Base-by-base conservation (phyloP, 345 rosid genomes). In the Hypericum perforatum region DNA sequence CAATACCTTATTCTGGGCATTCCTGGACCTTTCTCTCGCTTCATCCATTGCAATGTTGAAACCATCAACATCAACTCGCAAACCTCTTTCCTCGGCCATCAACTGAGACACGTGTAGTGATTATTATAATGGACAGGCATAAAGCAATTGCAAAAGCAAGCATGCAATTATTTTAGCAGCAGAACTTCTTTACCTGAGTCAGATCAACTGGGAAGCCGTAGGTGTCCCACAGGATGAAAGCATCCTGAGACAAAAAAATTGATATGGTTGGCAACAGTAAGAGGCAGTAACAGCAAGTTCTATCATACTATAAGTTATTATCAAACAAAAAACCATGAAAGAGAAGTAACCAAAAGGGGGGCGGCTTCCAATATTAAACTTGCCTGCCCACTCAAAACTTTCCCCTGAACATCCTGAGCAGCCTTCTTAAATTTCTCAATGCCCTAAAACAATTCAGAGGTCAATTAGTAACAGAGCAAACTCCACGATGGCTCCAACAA, bases 171-270 rank as follows among this genome's bases (percentile, higher is more conserved):
- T 22, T 22, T 22, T 22, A 22, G 32, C 32, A 22, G 32, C 4
- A 56, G 13, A 53, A 11, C 13, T 5, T 5, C 11, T 40, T 29
- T 78, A 91, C 98, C 92, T 88, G 94, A 62, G 97, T 92, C 65
- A 92, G 74, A 76, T 92, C 97, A 72, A 92, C 52, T 13, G 97
- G 94, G 73, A 92, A 92, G 63, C 98, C 98, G 78, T 71, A 92
- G 39, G 94, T 88, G 58, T 88, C 97, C 98, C 97, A 92, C 67
- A 92, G 70, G 71, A 88, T 56, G 75, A 92, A 88, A 58, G 97
- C 97, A 70, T 85, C 95, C 97, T 88, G 85, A 74, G 80, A 65
- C 54, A 53, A 49, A 37, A 36, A 53, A 41, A 39, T 7, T 49
- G 15, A 53, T 5, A 13, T 11, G 32, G 9, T 42, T 48, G 50